A percentile compares a stretch with the other conserved stretches of the same genome.
Conservation (phyloP, 1,139 yeast species). For the Zygoascus meyerae region DNA sequence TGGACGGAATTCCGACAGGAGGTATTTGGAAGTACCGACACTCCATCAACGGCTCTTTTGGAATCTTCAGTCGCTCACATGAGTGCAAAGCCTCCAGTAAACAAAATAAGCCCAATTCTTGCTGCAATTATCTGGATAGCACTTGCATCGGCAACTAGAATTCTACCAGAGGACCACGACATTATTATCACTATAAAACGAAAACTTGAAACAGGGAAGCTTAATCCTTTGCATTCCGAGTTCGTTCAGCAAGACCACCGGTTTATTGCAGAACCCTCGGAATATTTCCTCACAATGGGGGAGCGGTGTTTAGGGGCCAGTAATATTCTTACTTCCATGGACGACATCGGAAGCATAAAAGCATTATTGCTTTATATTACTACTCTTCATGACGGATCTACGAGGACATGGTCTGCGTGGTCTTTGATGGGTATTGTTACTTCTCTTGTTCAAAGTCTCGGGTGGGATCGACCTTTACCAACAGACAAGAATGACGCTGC, state of each 20-base stretch:
- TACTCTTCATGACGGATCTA: conserved; percentile 15
- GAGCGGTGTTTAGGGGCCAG: conserved; percentile 1
- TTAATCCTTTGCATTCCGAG: neutral
- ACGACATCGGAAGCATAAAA: conserved; percentile 12
- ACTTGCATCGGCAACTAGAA: neutral
- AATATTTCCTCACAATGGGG: neutral
- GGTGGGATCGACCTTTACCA: conserved; percentile 10
- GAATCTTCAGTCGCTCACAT: conserved; percentile 1
- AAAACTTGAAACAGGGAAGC: conserved; percentile 2
- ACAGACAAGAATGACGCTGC: conserved; percentile 3
- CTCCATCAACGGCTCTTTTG: neutral
- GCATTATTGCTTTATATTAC: conserved; percentile 13
- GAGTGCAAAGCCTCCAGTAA: neutral
- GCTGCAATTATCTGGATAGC: conserved; percentile 2
- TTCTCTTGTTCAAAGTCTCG: conserved; percentile 14
- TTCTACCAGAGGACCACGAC: conserved; percentile 2
- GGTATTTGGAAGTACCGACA: neutral
- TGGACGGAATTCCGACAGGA: neutral
- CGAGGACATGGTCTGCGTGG: conserved; percentile 18
- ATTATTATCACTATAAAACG: neutral
- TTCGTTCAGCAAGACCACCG: conserved; percentile 3
- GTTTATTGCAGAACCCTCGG: conserved; percentile 1
- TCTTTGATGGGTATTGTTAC: conserved; percentile 16
- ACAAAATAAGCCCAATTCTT: neutral
- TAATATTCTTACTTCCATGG: conserved; percentile 1